A percentile compares a stretch with the other conserved stretches of the same genome.
phyloP scores from a whole-genome alignment of 108 stramenopile species.

The Nannochloropsis oceanica region DNA sequence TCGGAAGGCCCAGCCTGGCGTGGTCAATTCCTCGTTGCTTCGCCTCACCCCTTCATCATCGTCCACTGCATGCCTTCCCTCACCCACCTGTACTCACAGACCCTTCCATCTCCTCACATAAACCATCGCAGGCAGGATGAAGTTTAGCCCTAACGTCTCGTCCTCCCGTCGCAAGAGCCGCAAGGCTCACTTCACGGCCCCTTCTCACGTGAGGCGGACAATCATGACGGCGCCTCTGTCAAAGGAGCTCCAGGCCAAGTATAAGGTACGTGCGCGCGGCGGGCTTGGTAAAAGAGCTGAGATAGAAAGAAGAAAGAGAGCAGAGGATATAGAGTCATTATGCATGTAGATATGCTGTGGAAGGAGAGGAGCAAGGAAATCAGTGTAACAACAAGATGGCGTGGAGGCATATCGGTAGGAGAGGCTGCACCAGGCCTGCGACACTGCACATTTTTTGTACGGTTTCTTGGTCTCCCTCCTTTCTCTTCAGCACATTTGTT shows the following conservation, averaged over 20 bases:
- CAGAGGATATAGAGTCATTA: too few relatives aligned
- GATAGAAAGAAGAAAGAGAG: too few relatives aligned
- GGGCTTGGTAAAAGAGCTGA: too few relatives aligned
- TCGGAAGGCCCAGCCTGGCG: too few relatives aligned
- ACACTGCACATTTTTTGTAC: too few relatives aligned
- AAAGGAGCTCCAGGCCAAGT: constrained; percentile 94
- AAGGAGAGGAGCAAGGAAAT: too few relatives aligned
- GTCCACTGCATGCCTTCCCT: not conserved
- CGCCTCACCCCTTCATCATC: not conserved
- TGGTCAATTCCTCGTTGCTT: not conserved
- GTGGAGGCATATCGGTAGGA: too few relatives aligned
- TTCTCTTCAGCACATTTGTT: too few relatives aligned
- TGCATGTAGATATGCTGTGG: too few relatives aligned
- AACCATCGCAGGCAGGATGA: constrained; percentile 7
- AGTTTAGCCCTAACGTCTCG: constrained; percentile 53
- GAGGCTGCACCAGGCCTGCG: too few relatives aligned
- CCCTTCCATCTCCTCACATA: not conserved
- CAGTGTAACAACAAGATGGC: too few relatives aligned
- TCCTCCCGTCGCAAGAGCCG: constrained; percentile 90
- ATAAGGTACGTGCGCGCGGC: constrained; percentile 47
- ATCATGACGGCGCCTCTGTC: constrained; percentile 89
- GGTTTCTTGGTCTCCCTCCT: too few relatives aligned
- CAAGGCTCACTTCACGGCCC: constrained; percentile 96
- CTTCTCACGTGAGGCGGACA: constrained; percentile 72
- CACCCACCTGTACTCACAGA: not conserved